Percentiles rank a stretch among this genome's conserved stretches.
Conservation (phyloP, 768 basidiomycete species). For the Tephrocybe sp. region DNA sequence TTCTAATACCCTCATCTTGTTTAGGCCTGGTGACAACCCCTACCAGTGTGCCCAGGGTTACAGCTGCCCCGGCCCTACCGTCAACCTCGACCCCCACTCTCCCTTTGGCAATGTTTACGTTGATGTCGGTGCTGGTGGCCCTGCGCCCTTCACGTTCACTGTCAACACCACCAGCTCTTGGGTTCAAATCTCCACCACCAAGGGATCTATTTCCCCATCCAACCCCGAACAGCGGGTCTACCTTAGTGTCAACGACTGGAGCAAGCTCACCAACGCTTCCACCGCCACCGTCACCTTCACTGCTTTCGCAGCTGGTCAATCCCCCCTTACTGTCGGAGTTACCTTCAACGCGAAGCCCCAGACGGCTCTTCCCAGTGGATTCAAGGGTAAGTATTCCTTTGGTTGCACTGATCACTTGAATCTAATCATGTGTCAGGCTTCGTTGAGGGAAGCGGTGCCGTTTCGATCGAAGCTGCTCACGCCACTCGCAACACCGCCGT, state of each 20-base stretch:
- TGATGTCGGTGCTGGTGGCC: conserved; percentile 62
- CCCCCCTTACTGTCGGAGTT: conserved; percentile 27
- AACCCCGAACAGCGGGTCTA: conserved; percentile 53
- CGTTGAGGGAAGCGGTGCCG: conserved; percentile 59
- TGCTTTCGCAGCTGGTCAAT: conserved; percentile 39
- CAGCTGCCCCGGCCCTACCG: conserved; percentile 45
- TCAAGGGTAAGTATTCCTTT: conserved; percentile 39
- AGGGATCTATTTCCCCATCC: conserved; percentile 47
- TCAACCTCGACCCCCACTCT: conserved; percentile 56
- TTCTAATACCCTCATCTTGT: neutral
- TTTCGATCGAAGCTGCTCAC: conserved; percentile 69
- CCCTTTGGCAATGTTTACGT: conserved; percentile 52
- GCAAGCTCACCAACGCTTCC: conserved; percentile 35
- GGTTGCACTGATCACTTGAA: neutral
- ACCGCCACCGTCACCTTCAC: conserved; percentile 42
- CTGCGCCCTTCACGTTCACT: conserved; percentile 53
- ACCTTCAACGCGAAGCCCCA: conserved; percentile 33
- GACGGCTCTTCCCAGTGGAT: conserved; percentile 36
- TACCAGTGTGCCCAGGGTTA: conserved; percentile 51
- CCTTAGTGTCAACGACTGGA: conserved; percentile 56
- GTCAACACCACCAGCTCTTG: conserved; percentile 48
- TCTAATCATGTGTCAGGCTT: conserved; percentile 36
- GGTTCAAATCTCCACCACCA: conserved; percentile 43
- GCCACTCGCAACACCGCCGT: conserved; percentile 44
- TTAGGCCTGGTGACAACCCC: conserved; percentile 65